Base-by-base conservation (phyloP, 176 grass and related monocot species). In the Phragmites australis region DNA sequence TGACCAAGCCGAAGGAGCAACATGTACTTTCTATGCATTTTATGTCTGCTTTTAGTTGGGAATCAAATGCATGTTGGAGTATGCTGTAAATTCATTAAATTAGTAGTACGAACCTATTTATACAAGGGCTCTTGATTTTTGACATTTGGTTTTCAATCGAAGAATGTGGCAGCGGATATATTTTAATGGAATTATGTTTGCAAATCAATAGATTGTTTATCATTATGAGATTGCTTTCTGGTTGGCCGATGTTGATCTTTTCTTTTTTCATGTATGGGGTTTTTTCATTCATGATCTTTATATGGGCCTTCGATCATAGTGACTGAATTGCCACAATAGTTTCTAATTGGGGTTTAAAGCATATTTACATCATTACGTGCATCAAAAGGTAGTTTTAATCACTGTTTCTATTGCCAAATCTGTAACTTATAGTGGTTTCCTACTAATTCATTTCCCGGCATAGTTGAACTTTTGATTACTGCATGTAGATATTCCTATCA, bases 401-500 rank as follows among this genome's bases (percentile, higher is more conserved):
- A 9, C 26, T 57, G 37, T 40, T 29, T 65, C 59, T 40, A 22
- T 51, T 85, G 31, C 65, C 8, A 3, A 17, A 32, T 6, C 17
- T 84, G 42, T 39, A 48, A n/a, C 10, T 41, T 29, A 34, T 4
- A 3, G 5, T 63, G 34, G 34, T 52, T 25, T 64, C 34, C 47
- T 27, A 13, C 31, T 42, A 82, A 78, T 79, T 15, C 10, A 69
- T 70, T 4, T 44, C 53, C 2, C 17, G 0, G 26, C 59, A 21
- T 70, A 41, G 9, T 68, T 75, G 54, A 72, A 65, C 15, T 21
- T 57, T 26, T 71, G 6, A 17, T 2, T 58, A 8, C 40, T 48
- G 21, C 32, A 4, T 54, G 34, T 58, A 94, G 92, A 89, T 77
- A 79, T 76, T 78, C 89, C 92, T 58, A 66, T 75, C 43, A 89